These are phyloP conservation scores for Penicillium crustosum DNA, from an alignment of 2,329 filamentous ascomycete species.

Conservation along the genomic window DNA sequence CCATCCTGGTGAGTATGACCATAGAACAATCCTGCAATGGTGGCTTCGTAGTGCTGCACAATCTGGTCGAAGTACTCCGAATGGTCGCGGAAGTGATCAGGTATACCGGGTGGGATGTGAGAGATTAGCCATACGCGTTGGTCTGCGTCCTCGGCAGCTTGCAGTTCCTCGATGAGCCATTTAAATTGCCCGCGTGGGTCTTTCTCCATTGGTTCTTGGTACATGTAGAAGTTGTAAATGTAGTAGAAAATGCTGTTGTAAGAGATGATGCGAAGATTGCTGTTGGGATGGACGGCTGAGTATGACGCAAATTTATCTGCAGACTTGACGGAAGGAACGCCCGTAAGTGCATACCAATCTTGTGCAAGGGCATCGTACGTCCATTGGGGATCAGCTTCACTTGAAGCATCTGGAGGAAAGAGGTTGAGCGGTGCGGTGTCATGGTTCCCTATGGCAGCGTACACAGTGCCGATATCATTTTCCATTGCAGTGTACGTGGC, in stretches of 20 bases:
- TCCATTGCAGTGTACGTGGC: slow-evolving; percentile 52
- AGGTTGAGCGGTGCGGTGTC: slow-evolving; percentile 56
- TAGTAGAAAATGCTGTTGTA: slow-evolving; percentile 63
- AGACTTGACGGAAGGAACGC: slow-evolving; percentile 33
- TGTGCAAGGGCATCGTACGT: slow-evolving; percentile 52
- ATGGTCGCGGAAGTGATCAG: slow-evolving; percentile 54
- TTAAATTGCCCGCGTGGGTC: slow-evolving; percentile 56
- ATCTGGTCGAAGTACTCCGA: slow-evolving; percentile 57
- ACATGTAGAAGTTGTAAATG: slow-evolving; percentile 58
- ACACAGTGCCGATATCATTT: slow-evolving; percentile 46
- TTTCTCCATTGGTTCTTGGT: slow-evolving; percentile 50
- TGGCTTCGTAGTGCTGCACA: slow-evolving; percentile 54
- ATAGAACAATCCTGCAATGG: slow-evolving; percentile 58
- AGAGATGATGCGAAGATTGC: slow-evolving; percentile 58
- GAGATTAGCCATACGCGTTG: slow-evolving; percentile 60
- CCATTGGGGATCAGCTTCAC: slow-evolving; percentile 50
- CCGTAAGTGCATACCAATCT: slow-evolving; percentile 53
- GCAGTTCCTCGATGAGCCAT: slow-evolving; percentile 57
- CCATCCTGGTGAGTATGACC: slow-evolving; percentile 59
- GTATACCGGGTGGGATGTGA: slow-evolving; percentile 56
- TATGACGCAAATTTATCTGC: slow-evolving; percentile 51
- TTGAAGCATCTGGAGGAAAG: slow-evolving; percentile 46
- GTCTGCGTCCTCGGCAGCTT: slow-evolving; percentile 52
- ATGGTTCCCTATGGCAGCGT: slow-evolving; percentile 59
- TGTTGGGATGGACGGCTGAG: slow-evolving; percentile 47